Evolutionary conservation across 306 rosid species (phyloP), one percentile per base, ranked within the genome.

Genomic region (Medicago ruthenica): DNA sequence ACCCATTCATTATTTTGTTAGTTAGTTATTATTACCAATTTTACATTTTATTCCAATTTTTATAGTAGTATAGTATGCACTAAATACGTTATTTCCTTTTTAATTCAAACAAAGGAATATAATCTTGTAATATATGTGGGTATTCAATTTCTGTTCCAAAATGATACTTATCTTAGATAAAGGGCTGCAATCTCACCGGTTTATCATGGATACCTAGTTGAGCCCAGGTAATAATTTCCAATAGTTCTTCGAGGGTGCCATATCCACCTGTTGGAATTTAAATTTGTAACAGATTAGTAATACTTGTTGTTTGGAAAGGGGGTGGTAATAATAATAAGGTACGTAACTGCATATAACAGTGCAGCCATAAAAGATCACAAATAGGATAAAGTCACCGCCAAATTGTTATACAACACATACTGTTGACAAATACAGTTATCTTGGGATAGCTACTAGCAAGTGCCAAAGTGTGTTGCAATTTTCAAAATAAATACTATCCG

Each of bases 181-280:
- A 22, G 16, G 13, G n/a, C 37, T 21, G 3, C 13, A n/a, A 8
- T 34, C 78, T 83, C 85, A 93, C 98, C 54, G 98, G 98, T 78
- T 93, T 93, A 3, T 93, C 90, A 53, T 93, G 98, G 78, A 93
- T 93, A 44, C 98, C 98, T 59, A 93, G 76, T 37, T 93, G 98
- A 77, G 98, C 94, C 98, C 98, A 93, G 39, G 98, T 88, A 72
- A 93, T 93, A 4, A 91, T 87, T 86, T 93, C 98, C 79, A 91
- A 55, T 2, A 93, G 84, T 79, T 93, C 98, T 76, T 93, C 98
- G 9, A 93, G 85, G 54, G 98, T 93, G 36, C 98, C 98, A 27
- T 93, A 93, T 58, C 98, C 97, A 85, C 98, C 97, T 93, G 60
- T 9, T 37, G 8, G 9, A 59, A 36, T 9, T 58, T 44, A 44